Evolutionary conservation across 164 flowering plant species (phyloP), one percentile per base, ranked within the genome.

Genomic region (Annona squamosa): DNA sequence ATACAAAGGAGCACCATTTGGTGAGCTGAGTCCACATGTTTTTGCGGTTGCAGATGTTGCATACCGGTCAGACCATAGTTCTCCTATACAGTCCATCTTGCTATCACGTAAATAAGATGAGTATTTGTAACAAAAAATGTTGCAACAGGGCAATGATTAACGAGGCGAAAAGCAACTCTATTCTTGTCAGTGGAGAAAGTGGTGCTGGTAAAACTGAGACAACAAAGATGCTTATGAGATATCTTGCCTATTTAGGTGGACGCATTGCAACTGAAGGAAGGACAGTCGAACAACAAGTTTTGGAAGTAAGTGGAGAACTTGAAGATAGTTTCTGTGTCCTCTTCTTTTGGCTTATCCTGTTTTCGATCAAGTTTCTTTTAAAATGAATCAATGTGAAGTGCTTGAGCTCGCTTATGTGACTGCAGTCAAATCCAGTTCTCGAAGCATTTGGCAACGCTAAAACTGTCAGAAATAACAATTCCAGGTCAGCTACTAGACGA

Each of bases 361-460:
- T 12, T 4, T 41, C 10, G 41, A 12, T 18, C 3, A 7, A 18
- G 3, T 4, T 19, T 41, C 52, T n/a, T 65, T 18, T 13, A 26
- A 52, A 18, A 45, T 59, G 18, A 43, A 77, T 45, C 68, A n/a
- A n/a, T 52, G 70, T 77, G 68, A 71, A 56, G 26, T 4, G 16
- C 46, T 63, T 72, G 42, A 67, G n/a, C 76, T 71, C 57, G 77
- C 63, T 79, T 70, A 37, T 74, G 16, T 74, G 3, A 59, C 46
- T 85, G 86, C 87, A 91, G 97, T 91, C 97, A 74, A 90, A 92
- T 85, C 93, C 95, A 75, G 94, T 92, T 79, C 93, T 92, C 72
- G 97, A 92, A 85, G 97, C 97, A 70, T 92, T 92, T 84, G 97
- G 97, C 75, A 92, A 92, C 72, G 97, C 97, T 66, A 92, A 90